These are phyloP conservation scores for Xylaria flabelliformis DNA, from an alignment of 495 filamentous ascomycete species.

Conservation along the genomic window DNA sequence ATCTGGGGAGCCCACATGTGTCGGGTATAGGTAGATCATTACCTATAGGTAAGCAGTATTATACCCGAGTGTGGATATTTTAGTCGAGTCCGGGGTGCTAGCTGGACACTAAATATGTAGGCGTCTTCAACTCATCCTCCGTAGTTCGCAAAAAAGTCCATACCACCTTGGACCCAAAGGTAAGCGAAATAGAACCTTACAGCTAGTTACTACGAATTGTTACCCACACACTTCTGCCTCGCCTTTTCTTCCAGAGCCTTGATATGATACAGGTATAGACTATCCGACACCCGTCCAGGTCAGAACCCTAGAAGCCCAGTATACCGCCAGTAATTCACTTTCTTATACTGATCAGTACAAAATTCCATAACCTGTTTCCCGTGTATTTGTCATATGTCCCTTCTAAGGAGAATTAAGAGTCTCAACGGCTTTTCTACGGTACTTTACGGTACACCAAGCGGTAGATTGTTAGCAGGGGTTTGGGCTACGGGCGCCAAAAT, in stretches of 20 bases:
- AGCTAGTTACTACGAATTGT: too few species aligned
- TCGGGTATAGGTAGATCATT: slow-evolving; percentile 2
- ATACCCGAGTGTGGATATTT: slow-evolving; percentile 2
- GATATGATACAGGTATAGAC: too few species aligned
- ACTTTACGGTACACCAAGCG: not conserved
- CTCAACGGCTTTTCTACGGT: not conserved
- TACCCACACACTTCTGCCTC: too few species aligned
- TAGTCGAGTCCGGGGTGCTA: slow-evolving; percentile 9
- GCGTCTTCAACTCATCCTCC: not conserved
- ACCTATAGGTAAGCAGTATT: not conserved
- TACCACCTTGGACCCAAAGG: too few species aligned
- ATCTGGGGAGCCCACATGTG: not conserved
- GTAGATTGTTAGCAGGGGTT: not conserved
- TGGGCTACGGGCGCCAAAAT: not conserved
- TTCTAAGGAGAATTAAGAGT: not conserved
- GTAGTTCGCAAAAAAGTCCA: not conserved
- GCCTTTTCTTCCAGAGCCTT: too few species aligned
- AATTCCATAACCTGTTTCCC: not conserved
- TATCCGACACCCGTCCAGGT: not conserved
- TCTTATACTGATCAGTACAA: too few species aligned
- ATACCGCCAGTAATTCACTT: not conserved
- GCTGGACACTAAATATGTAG: slow-evolving; percentile 3
- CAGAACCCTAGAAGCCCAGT: not conserved
- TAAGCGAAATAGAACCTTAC: too few species aligned
- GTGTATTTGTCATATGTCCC: not conserved